phyloP scores from a whole-genome alignment of 2,329 filamentous ascomycete species.

The Claviceps pusilla region DNA sequence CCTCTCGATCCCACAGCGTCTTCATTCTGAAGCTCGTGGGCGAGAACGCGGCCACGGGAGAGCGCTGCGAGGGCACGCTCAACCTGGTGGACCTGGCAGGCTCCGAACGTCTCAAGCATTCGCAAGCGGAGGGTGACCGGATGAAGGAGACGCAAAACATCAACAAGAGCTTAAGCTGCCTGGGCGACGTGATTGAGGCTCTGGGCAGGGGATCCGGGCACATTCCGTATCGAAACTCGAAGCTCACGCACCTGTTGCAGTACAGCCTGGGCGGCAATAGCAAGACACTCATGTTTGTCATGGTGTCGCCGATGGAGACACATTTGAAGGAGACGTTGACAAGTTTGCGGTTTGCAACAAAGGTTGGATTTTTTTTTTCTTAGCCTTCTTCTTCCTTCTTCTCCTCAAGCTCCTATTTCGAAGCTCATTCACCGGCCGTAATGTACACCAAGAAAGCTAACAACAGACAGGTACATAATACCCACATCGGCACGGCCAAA shows the following conservation, averaged over 20 bases:
- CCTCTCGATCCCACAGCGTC: constrained; percentile 86
- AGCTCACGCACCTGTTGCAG: constrained; percentile 89
- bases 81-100: constrained; percentile 94
- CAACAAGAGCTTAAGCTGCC: constrained; percentile 82
- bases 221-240: constrained; percentile 90
- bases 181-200: constrained; percentile 88
- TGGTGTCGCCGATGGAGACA: constrained; percentile 82
- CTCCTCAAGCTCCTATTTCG: too few species aligned
- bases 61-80: constrained; percentile 80
- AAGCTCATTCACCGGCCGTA: too few species aligned
- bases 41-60: constrained; percentile 60
- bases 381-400: background rate
- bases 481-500: constrained; percentile 81
- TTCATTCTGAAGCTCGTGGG: constrained; percentile 74
- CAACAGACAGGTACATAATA: constrained; percentile 55
- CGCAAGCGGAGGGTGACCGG: constrained; percentile 69
- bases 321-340: constrained; percentile 88
- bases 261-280: constrained; percentile 89
- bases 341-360: constrained; percentile 89
- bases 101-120: constrained; percentile 79
- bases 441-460: constrained; percentile 3
- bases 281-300: constrained; percentile 98
- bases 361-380: constrained; percentile 39
- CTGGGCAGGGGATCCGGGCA: constrained; percentile 74
- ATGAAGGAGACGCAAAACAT: constrained; percentile 94